These are phyloP conservation scores for Pulveroboletus sp. DNA, from an alignment of 768 basidiomycete species.

Conservation along the genomic window DNA sequence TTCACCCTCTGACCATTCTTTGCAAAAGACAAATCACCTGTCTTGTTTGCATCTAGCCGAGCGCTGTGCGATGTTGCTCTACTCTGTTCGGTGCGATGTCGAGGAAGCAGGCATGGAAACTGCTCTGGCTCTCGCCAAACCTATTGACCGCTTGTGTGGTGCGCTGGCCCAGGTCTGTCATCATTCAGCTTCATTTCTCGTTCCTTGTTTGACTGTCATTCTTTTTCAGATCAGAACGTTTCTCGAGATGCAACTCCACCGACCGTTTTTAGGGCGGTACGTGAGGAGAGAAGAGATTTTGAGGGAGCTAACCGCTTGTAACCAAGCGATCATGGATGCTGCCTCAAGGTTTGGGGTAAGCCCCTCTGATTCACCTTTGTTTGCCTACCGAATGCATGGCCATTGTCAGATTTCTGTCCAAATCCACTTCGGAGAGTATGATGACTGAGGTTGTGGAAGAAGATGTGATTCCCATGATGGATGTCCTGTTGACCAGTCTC, in stretches of 20 bases:
- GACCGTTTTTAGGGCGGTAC: conserved; percentile 77
- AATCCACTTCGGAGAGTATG: conserved; percentile 37
- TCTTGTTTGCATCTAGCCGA: conserved; percentile 68
- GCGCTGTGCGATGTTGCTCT: conserved; percentile 64
- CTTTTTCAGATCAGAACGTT: conserved; percentile 44
- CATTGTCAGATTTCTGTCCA: conserved; percentile 41
- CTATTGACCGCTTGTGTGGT: conserved; percentile 35
- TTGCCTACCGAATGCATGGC: neutral
- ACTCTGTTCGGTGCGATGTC: conserved; percentile 61
- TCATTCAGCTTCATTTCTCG: neutral
- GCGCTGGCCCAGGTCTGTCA: conserved; percentile 44
- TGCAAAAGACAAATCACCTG: conserved; percentile 56
- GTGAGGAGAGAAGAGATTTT: conserved; percentile 69
- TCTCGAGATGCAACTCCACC: conserved; percentile 53
- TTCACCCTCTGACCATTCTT: neutral
- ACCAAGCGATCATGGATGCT: conserved; percentile 50
- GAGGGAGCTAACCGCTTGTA: conserved; percentile 48
- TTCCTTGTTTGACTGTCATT: neutral
- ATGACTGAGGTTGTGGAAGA: conserved; percentile 14
- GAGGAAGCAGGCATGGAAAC: conserved; percentile 52
- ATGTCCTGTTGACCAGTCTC: conserved; percentile 19
- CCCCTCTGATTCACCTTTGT: neutral
- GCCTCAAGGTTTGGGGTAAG: conserved; percentile 24
- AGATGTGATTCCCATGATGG: conserved; percentile 10
- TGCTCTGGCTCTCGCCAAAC: conserved; percentile 44